Evolutionary conservation across 345 rosid genomes (phyloP), one percentile per base, ranked within the genome.

Genomic region (Turritis glabra): DNA sequence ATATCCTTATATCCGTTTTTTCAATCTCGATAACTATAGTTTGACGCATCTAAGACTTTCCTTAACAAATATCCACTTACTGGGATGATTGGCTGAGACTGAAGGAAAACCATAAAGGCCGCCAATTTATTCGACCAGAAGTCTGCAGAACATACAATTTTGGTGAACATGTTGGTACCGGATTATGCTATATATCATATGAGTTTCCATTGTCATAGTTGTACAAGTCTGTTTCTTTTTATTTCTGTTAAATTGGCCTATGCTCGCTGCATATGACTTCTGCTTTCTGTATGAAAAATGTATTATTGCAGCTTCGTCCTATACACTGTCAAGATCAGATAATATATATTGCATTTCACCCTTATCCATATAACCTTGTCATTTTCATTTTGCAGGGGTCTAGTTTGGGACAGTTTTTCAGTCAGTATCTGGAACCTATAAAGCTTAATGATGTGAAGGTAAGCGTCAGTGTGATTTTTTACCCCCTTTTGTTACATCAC

Each of bases 31-130:
- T 51, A 38, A 25, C 56, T 61, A 59, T 64, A 35, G 43, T 78
- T 60, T 69, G 52, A 38, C 53, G 18, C 54, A 17, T 54, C 22
- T 72, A 19, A 50, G 57, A 76, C 74, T 85, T 87, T 84, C 92
- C 85, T 89, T 85, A 82, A 92, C 84, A 72, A 80, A 78, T 56
- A 44, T 75, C 72, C 84, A 96, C 99, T 87, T 96, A 90, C 83
- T 96, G 98, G 99, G 99, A 96, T 79, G 99, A 92, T 83, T 96
- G 98, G 99, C 84, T 96, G 87, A 88, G 98, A 75, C 73, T 96
- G 69, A 87, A 92, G 79, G 90, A 88, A 61, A 92, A 89, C 80
- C 99, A 84, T 84, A 87, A 89, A 82, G 98, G 93, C 66, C 85
- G 96, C 43, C 98, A 96, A 72, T 92, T 96, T 84, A 63, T 96